These are phyloP conservation scores for Astrothelium macrocarpum DNA, from an alignment of 495 filamentous ascomycete genomes.

Conservation along the genomic window DNA sequence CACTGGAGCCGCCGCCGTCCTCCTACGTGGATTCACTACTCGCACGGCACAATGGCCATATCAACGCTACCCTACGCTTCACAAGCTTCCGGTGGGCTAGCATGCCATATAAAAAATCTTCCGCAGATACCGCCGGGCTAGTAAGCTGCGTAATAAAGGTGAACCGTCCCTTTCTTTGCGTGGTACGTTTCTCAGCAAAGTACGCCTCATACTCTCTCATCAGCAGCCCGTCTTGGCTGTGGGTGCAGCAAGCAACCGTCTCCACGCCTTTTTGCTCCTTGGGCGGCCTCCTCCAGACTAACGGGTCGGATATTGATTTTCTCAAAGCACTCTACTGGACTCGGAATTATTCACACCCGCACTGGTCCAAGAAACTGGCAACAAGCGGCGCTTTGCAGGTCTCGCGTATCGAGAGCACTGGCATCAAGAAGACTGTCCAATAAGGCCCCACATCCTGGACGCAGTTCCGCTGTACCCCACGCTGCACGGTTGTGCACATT, in stretches of 20 bases:
- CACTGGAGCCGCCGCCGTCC: neutral
- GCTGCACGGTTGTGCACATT: constrained; percentile 7
- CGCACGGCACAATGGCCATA: neutral
- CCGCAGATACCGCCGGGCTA: neutral
- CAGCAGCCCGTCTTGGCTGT: neutral
- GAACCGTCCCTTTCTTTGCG: constrained; percentile 1
- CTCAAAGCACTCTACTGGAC: neutral
- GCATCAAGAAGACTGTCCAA: neutral
- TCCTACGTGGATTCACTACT: constrained; percentile 1
- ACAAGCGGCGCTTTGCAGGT: neutral
- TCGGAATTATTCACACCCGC: neutral
- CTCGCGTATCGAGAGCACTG: neutral
- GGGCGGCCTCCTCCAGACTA: neutral
- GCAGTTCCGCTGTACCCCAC: constrained; percentile 6
- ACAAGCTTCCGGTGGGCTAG: neutral
- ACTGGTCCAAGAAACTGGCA: neutral
- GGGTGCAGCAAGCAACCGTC: neutral
- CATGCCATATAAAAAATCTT: constrained; percentile 2
- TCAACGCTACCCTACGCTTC: neutral
- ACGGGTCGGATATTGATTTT: neutral
- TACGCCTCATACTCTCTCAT: neutral
- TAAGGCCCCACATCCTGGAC: neutral
- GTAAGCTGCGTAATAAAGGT: neutral
- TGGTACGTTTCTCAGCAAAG: neutral
- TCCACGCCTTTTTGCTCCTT: neutral